phyloP scores from a whole-genome alignment of 2,329 filamentous ascomycete genomes.

The Paramyrothecium roridum region DNA sequence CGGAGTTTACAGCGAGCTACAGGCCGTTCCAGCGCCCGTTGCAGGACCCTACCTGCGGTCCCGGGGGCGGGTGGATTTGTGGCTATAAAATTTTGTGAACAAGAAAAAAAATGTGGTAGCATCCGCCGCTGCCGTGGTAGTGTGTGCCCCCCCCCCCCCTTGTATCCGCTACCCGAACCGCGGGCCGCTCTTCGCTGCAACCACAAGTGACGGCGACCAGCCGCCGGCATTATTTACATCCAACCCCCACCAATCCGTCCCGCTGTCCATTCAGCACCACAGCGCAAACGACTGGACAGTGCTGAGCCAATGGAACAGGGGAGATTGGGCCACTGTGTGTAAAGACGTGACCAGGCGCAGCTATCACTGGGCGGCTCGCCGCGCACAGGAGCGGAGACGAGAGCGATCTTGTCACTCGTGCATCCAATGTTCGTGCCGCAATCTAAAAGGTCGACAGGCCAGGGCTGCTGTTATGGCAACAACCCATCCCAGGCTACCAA shows the following conservation, averaged over 20 bases:
- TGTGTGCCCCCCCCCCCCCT: too few relatives aligned
- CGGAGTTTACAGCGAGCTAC: background rate
- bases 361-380: slow-evolving; percentile 2
- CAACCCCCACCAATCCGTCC: slow-evolving; percentile 11
- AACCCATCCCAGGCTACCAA: background rate
- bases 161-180: background rate
- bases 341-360: slow-evolving; percentile 7
- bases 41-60: too few relatives aligned
- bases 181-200: background rate
- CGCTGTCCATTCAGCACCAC: slow-evolving; percentile 7
- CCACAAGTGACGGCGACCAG: background rate
- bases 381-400: background rate
- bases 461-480: background rate
- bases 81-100: background rate
- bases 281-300: background rate
- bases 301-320: slow-evolving; percentile 17
- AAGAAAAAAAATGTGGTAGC: background rate
- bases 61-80: background rate
- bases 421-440: background rate
- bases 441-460: background rate
- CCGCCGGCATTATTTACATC: slow-evolving; percentile 1
- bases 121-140: too few relatives aligned
- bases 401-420: background rate
- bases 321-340: slow-evolving; percentile 13
- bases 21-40: background rate